Base-by-base conservation (phyloP, 148 eudicot species). In the Gaultheria prostrata region DNA sequence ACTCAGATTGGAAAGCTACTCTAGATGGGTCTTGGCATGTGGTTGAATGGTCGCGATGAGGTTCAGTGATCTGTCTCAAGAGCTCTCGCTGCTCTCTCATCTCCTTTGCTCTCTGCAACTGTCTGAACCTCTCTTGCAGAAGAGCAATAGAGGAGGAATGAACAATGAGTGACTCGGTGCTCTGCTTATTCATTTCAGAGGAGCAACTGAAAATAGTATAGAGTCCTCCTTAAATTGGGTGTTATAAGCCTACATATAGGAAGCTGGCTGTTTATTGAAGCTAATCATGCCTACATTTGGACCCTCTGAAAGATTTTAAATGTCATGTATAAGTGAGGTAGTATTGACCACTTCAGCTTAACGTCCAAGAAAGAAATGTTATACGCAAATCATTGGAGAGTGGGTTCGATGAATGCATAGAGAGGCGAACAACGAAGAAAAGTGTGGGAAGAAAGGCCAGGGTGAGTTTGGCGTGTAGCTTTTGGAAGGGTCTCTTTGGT, bases 141-240 rank as follows among this genome's bases (percentile, higher is more conserved):
- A 84, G 86, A 71, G 86, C 82, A 78, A 84, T 79, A 28, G 86
- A 84, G 45, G 86, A 84, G 26, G 76, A 75, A 70, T 73, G 67
- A 53, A 10, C 30, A 8, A 71, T n/a, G 3, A 14, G 48, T 4
- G 83, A 33, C 6, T 79, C 69, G 4, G 32, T 10, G 30, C 33
- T 56, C 46, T 79, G 57, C 78, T 24, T 79, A 33, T 69, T 72
- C 83, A 84, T 71, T 57, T 17, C 54, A 35, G 39, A 77, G 8
- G 17, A 77, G 33, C 61, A 77, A 51, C 63, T 14, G 80, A 61
- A 20, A n/a, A 39, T 35, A 48, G 43, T 32, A 35, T 17, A 6
- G 6, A 33, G 20, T 77, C 53, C 43, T 71, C 48, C 24, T 8
- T 32, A 46, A 28, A 61, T 46, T 39, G 17, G 74, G 35, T 63